Conservation (phyloP, 2,329 filamentous ascomycete genomes). For the Macrophomina tecta region DNA sequence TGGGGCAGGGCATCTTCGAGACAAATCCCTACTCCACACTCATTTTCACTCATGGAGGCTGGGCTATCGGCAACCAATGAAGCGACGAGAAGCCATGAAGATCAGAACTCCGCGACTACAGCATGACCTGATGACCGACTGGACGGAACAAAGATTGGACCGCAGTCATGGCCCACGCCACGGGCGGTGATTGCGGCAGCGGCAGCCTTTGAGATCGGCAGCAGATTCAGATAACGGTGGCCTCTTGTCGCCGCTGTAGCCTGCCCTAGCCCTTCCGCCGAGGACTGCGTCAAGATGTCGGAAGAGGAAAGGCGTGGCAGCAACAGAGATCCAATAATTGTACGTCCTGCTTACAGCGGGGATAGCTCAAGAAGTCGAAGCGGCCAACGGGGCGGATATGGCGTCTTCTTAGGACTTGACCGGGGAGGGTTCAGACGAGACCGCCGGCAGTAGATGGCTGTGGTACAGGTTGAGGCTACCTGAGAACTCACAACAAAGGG, state of each 20-base stretch:
- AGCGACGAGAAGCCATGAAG: background rate
- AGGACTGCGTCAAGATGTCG: background rate
- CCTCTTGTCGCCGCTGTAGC: background rate
- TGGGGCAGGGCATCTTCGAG: background rate
- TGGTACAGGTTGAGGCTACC: background rate
- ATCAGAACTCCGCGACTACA: background rate
- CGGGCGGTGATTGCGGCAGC: background rate
- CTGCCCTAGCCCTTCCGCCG: background rate
- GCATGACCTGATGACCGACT: slow-evolving; percentile 12
- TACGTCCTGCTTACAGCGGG: background rate
- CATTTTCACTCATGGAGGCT: slow-evolving; percentile 6
- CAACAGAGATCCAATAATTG: background rate
- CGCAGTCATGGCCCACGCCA: slow-evolving; percentile 1
- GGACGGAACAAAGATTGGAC: background rate
- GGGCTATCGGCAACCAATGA: background rate
- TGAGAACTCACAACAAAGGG: background rate
- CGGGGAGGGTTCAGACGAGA: background rate
- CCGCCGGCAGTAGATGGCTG: slow-evolving; percentile 8
- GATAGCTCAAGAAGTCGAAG: background rate
- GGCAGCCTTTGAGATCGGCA: background rate
- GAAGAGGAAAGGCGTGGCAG: background rate
- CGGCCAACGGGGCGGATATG: background rate
- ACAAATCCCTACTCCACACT: slow-evolving; percentile 3
- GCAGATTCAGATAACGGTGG: background rate
- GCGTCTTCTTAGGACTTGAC: background rate